These are phyloP conservation scores for Isoetes taiwanensis DNA, from an alignment of 75 land plant genomes.

Conservation along the genomic window DNA sequence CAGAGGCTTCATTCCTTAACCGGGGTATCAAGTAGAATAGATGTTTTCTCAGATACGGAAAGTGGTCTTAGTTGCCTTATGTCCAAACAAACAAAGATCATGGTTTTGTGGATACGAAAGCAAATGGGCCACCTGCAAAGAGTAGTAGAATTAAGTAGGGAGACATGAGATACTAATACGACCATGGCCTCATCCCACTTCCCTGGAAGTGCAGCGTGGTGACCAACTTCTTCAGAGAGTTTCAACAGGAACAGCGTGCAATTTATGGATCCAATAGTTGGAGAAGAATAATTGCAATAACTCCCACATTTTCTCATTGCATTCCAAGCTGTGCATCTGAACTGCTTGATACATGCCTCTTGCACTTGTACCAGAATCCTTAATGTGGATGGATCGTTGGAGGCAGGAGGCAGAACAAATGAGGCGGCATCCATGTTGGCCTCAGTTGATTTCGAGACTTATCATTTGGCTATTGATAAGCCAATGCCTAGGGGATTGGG, in stretches of 20 bases:
- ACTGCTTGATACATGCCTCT: slow-evolving; percentile 68
- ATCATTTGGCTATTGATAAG: slow-evolving; percentile 47
- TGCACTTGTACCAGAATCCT: slow-evolving; percentile 44
- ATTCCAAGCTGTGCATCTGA: slow-evolving; percentile 72
- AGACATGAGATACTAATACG: slow-evolving; percentile 84
- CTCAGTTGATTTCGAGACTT: slow-evolving; percentile 30
- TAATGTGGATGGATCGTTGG: slow-evolving; percentile 88
- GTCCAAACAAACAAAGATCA: no score
- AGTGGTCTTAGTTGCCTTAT: no score
- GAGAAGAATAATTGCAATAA: slow-evolving; percentile 47
- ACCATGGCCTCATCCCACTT: slow-evolving; percentile 88
- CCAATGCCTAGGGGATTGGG: slow-evolving; percentile 43
- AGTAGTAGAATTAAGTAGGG: no score
- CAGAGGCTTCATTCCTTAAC: no score
- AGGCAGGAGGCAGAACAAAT: slow-evolving; percentile 60
- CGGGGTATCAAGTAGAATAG: no score
- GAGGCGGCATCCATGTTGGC: slow-evolving; percentile 55
- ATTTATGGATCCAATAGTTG: slow-evolving; percentile 43
- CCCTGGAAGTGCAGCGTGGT: slow-evolving; percentile 56
- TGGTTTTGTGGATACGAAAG: no score
- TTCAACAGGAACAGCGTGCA: slow-evolving; percentile 60
- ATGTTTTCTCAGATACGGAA: no score
- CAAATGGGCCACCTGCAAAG: no score
- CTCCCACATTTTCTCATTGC: slow-evolving; percentile 79
- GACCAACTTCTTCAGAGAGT: slow-evolving; percentile 61